Percentiles rank a stretch among this genome's conserved stretches.
Evolutionary conservation across 169 alveolate genomes (phyloP).

Genomic region (Plasmodium gonderi): DNA sequence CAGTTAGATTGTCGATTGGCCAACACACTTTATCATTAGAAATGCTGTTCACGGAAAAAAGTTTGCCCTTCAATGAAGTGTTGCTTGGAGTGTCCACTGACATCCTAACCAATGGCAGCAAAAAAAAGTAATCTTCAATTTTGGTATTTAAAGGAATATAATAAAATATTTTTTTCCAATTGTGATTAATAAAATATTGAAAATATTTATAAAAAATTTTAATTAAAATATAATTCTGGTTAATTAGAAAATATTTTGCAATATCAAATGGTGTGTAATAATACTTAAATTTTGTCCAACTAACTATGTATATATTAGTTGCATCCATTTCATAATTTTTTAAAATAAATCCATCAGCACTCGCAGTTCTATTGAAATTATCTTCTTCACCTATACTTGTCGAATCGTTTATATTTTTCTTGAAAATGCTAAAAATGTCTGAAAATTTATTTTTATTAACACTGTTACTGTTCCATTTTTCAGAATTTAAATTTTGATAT

Average conservation of each 20-base stretch:
- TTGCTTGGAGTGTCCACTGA: neutral
- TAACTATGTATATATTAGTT: conserved; percentile 18
- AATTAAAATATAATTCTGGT: conserved; percentile 38
- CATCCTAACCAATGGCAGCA: conserved; percentile 10
- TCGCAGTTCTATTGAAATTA: neutral
- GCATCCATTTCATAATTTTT: neutral
- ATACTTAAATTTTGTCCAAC: conserved; percentile 74
- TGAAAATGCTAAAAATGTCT: conserved; percentile 35
- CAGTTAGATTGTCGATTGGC: neutral
- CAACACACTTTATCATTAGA: neutral
- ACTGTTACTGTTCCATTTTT: neutral
- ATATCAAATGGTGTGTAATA: conserved; percentile 60
- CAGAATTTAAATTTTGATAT: neutral
- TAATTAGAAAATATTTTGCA: conserved; percentile 54
- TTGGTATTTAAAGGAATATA: conserved; percentile 41
- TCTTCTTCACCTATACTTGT: neutral
- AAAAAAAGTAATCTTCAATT: conserved; percentile 34
- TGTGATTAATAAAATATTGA: conserved; percentile 20
- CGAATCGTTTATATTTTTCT: conserved; percentile 33
- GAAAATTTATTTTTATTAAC: conserved; percentile 18
- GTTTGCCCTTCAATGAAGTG: neutral
- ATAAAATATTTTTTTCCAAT: conserved; percentile 50
- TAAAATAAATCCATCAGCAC: neutral
- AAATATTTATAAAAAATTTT: conserved; percentile 69
- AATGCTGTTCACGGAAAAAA: neutral